These are phyloP conservation scores for Linum lewisii DNA, from an alignment of 345 rosid genomes.

Conservation along the genomic window DNA sequence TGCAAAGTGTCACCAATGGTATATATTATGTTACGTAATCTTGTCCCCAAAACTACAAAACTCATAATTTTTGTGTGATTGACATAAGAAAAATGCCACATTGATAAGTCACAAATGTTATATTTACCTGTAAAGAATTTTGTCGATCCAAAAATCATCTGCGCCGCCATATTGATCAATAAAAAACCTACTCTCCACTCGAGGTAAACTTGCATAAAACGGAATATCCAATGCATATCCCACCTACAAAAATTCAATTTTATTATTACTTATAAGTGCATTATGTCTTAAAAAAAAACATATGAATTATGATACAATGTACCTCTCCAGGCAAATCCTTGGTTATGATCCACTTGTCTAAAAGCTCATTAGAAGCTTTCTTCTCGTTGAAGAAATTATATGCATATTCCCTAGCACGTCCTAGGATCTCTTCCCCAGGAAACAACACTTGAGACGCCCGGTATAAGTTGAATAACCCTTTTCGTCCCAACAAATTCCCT, in stretches of 20 bases:
- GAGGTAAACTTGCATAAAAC: conserved; percentile 73
- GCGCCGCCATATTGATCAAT: conserved; percentile 89
- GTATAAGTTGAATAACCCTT: conserved; percentile 68
- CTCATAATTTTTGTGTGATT: too few relatives aligned
- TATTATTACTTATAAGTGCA: too few relatives aligned
- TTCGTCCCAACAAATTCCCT: conserved; percentile 41
- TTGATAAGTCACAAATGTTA: background rate
- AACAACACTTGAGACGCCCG: conserved; percentile 72
- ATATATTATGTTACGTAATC: too few relatives aligned
- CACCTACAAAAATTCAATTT: conserved; percentile 33
- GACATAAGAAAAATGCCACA: too few relatives aligned
- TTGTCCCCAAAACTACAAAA: too few relatives aligned
- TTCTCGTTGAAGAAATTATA: conserved; percentile 38
- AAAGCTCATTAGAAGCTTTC: conserved; percentile 38
- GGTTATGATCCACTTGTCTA: conserved; percentile 89
- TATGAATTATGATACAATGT: background rate
- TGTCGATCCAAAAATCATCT: conserved; percentile 94
- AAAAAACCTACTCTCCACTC: conserved; percentile 80
- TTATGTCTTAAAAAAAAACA: too few relatives aligned
- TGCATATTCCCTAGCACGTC: conserved; percentile 50
- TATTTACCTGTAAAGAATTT: conserved; percentile 75
- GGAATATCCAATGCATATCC: conserved; percentile 68
- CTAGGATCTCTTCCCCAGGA: conserved; percentile 66
- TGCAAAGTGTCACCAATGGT: too few relatives aligned
- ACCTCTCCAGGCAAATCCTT: conserved; percentile 97